Base-by-base conservation (phyloP, 768 basidiomycete genomes). In the Amyloporia xantha region DNA sequence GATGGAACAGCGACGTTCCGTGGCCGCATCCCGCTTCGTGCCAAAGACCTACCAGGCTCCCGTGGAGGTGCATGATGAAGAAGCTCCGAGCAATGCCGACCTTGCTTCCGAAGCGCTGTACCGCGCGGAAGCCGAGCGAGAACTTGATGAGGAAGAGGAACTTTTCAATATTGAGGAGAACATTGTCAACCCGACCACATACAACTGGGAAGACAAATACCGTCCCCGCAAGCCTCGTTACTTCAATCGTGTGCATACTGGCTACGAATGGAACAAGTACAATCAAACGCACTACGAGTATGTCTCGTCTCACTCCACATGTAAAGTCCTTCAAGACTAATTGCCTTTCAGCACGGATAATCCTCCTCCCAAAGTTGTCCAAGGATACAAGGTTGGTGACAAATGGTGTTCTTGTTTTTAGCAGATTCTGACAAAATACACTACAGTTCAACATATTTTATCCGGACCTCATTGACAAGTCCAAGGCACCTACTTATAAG, bases 221-320 rank as follows among this genome's bases (percentile, higher is more conserved):
- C 76, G 96, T 33, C 95, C 96, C 25, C 78, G 96, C 28, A 99
- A 98, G 66, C 96, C 96, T 39, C 77, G 94, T 54, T 99, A 97
- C 73, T 97, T 98, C 73, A 99, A 99, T 63, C 84, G 96, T 50
- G 96, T 98, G 21, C 93, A 98, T 62, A 99, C 96, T 25, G 96
- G 96, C 23, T 99, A 95, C 63, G 96, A 99, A 65, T 99, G 96
- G 96, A 98, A 95, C 74, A 98, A 97, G 73, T 99, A 98, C 68
- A 98, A 98, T 66, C 95, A 98, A 66, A 98, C 96, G 3, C 96
- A 98, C 70, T 99, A 98, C 67, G 96, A 97, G 91, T 95, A 71
- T 55, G 89, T 77, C 19, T 48, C 38, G 15, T 49, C 30, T 49
- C 42, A 42, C 41, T 13, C 53, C 12, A 19, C 19, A 11, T 1